A percentile compares a stretch with the other conserved stretches of the same genome.
Evolutionary conservation across 495 filamentous ascomycete genomes (phyloP).

Genomic region (Cercophora samala): DNA sequence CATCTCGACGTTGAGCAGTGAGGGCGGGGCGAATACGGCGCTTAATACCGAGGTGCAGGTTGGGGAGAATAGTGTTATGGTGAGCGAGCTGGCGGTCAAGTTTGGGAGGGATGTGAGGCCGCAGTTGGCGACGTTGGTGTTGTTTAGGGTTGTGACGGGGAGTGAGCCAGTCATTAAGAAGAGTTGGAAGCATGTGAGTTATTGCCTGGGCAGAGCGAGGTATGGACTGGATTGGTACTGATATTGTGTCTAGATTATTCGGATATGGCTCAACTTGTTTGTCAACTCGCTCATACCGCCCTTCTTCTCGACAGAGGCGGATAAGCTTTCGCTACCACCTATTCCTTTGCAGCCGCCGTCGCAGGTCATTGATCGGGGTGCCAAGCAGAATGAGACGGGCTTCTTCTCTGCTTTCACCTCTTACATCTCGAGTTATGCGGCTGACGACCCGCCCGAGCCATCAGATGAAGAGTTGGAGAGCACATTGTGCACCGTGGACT

Average conservation of each 20-base stretch:
- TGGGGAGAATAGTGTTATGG: slow-evolving; percentile 92
- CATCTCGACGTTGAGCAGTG: slow-evolving; percentile 81
- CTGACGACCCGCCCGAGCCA: slow-evolving; percentile 94
- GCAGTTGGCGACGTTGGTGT: slow-evolving; percentile 85
- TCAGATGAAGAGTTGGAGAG: slow-evolving; percentile 97
- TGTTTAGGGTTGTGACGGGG: slow-evolving; percentile 84
- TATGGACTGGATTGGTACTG: neutral
- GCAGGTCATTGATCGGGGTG: slow-evolving; percentile 84
- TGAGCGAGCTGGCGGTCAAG: slow-evolving; percentile 95
- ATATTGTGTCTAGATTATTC: slow-evolving; percentile 61
- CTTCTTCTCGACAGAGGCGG: slow-evolving; percentile 68
- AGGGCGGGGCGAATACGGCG: slow-evolving; percentile 69
- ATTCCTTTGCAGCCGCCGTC: slow-evolving; percentile 91
- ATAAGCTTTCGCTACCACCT: slow-evolving; percentile 69
- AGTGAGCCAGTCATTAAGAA: slow-evolving; percentile 72
- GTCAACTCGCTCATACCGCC: slow-evolving; percentile 90
- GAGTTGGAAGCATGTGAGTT: slow-evolving; percentile 79
- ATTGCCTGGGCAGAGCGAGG: neutral
- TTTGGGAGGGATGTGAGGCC: slow-evolving; percentile 93
- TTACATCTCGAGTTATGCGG: slow-evolving; percentile 97
- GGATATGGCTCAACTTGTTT: slow-evolving; percentile 93
- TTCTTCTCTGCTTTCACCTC: slow-evolving; percentile 91
- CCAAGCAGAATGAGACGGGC: slow-evolving; percentile 71
- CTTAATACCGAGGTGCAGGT: slow-evolving; percentile 96
- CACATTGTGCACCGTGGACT: slow-evolving; percentile 90